Evolutionary conservation across 805 yeast species (phyloP), one percentile per base, ranked within the genome.

Genomic region (Monosporozyma aerobia): DNA sequence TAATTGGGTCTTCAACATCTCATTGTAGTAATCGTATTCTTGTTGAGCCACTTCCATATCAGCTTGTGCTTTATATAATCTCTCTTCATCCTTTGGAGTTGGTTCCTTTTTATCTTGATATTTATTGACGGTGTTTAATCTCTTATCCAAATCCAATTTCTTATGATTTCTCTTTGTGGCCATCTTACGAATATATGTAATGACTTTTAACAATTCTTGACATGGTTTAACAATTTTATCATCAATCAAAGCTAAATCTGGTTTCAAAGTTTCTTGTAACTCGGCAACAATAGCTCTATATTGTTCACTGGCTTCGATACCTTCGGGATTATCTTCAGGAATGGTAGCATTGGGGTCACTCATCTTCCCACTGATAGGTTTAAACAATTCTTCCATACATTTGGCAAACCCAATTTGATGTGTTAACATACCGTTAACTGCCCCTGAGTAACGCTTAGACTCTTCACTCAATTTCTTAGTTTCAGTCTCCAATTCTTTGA

Each of bases 271-370:
- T 52, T 80, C 83, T 71, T 90, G 94, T 60, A 94, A 74, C 55
- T 90, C 97, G 49, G 81, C 79, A 39, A 94, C 97, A 52, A 90
- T 85, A 44, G 79, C 95, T 53, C 95, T 77, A 70, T 90, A 94
- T 67, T 86, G 95, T 64, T 87, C 96, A 62, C 95, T 81, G 0
- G 99, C 99, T 63, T 86, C 83, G 59, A 94, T 89, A 60, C 98
- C 99, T 51, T 94, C 95, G 3, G 97, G 97, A 64, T 90, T 90
- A 60, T 95, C 97, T 67, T 94, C 99, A 0, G 90, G 90, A 47
- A 81, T 78, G 2, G 88, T 70, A 7, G 94, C 80, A 64, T 83
- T 87, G 7, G 97, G 97, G 67, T 94, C 98, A 14, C 94, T 82
- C 66, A 87, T 75, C 56, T 90, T 82, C 44, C 99, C 99, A 52